These are phyloP conservation scores for Styphnolobium japonicum DNA, from an alignment of 306 rosid genomes.

Conservation along the genomic window DNA sequence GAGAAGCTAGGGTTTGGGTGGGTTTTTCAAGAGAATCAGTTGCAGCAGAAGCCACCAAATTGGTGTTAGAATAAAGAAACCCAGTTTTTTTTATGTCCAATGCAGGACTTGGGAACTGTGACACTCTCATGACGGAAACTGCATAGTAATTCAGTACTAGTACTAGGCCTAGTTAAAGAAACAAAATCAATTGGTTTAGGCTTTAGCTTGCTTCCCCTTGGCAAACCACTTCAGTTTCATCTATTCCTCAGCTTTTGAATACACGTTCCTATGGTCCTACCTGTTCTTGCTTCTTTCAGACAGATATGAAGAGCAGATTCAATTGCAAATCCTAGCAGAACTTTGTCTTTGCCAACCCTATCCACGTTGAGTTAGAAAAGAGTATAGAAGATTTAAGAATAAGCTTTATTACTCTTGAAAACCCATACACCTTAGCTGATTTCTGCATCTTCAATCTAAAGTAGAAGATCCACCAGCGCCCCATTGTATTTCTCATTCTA, in stretches of 20 bases:
- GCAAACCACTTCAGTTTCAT: slow-evolving; percentile 25
- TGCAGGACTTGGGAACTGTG: slow-evolving; percentile 44
- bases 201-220: slow-evolving; percentile 1
- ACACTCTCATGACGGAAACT: slow-evolving; percentile 16
- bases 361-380: not conserved
- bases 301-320: slow-evolving; percentile 1
- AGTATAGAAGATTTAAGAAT: not conserved
- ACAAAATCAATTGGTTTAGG: not conserved
- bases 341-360: not conserved
- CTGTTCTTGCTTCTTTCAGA: slow-evolving; percentile 15
- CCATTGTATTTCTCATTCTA: no score
- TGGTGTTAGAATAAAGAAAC: slow-evolving; percentile 13
- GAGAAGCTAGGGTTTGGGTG: slow-evolving; percentile 30
- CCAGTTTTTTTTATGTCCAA: slow-evolving; percentile 15
- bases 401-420: not conserved
- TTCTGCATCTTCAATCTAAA: not conserved
- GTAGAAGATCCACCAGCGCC: not conserved
- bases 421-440: not conserved
- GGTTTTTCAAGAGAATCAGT: slow-evolving; percentile 57
- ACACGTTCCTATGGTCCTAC: not conserved
- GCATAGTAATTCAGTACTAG: not conserved
- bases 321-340: not conserved
- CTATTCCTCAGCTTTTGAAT: slow-evolving; percentile 26
- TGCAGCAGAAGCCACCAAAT: slow-evolving; percentile 42
- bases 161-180: not conserved